These are phyloP conservation scores for Triticum turgidum DNA, from an alignment of 176 grass and related monocot species.

Conservation along the genomic window DNA sequence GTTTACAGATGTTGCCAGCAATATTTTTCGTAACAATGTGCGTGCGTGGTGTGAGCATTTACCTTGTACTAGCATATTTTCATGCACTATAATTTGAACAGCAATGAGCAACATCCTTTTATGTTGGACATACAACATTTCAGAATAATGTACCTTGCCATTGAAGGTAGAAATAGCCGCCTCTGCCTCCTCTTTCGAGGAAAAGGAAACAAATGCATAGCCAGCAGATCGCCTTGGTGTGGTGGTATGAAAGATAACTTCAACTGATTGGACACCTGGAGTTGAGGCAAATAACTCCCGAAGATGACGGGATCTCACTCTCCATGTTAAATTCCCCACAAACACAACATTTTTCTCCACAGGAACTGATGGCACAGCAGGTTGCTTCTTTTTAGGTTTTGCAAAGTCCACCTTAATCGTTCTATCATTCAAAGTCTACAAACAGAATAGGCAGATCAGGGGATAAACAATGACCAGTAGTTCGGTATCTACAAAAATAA, in stretches of 20 bases:
- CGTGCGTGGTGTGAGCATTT: not conserved
- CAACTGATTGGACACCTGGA: constrained; percentile 61
- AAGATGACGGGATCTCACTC: constrained; percentile 73
- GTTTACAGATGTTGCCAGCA: not conserved
- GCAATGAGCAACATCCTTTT: not conserved
- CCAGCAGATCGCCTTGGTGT: constrained; percentile 84
- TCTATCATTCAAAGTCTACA: constrained; percentile 70
- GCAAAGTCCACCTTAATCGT: constrained; percentile 76
- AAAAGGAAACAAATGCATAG: constrained; percentile 82
- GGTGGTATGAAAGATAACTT: constrained; percentile 78
- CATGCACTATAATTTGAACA: not conserved
- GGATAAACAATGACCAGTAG: not conserved
- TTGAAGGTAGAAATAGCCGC: constrained; percentile 68
- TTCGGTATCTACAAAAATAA: not conserved
- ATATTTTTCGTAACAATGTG: not conserved
- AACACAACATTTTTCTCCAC: constrained; percentile 53
- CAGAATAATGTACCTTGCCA: constrained; percentile 60
- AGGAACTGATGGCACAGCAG: constrained; percentile 19
- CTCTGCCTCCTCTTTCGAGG: constrained; percentile 78
- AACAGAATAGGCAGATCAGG: not conserved
- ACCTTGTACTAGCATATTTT: not conserved
- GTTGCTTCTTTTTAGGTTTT: constrained; percentile 67
- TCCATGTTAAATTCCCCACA: constrained; percentile 83
- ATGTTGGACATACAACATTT: not conserved
- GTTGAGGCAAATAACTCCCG: constrained; percentile 63